phyloP scores from a whole-genome alignment of 176 grass and related monocot species.

The Saccharum spontaneum region DNA sequence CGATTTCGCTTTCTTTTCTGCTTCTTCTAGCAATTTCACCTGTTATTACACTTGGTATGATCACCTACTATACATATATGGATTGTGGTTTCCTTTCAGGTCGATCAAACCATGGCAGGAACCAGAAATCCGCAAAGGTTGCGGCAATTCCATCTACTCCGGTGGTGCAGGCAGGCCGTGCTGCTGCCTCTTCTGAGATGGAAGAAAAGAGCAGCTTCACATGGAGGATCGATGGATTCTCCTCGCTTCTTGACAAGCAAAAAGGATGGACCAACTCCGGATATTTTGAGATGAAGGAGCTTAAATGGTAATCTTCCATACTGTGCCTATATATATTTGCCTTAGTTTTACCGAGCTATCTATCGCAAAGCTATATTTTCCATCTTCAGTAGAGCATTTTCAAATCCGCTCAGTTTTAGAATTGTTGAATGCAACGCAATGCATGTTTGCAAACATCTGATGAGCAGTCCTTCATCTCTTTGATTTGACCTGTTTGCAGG shows the following conservation, averaged over 20 bases:
- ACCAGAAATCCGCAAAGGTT: conserved; percentile 13
- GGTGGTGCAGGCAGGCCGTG: not conserved
- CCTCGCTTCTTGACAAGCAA: conserved; percentile 16
- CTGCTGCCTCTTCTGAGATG: not conserved
- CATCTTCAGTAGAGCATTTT: not conserved
- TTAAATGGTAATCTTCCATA: conserved; percentile 3
- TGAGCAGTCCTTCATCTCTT: not conserved
- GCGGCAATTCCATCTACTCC: not conserved
- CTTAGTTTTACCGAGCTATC: not conserved
- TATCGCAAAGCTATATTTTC: not conserved
- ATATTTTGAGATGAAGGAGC: conserved; percentile 2
- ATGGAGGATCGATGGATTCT: conserved; percentile 28
- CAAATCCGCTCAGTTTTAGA: not conserved
- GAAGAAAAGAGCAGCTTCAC: conserved; percentile 2
- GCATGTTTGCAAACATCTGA: not conserved
- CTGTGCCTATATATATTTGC: not conserved
- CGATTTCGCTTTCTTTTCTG: not conserved
- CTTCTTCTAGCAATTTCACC: no score
- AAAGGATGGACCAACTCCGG: conserved; percentile 25
- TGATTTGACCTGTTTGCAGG: not conserved
- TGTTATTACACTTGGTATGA: not conserved
- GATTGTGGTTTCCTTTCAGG: not conserved
- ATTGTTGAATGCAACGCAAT: not conserved
- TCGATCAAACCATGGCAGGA: not conserved
- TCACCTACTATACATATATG: not conserved